Evolutionary conservation across 176 grass and related monocot genomes (phyloP).

Genomic region (Canna indica): DNA sequence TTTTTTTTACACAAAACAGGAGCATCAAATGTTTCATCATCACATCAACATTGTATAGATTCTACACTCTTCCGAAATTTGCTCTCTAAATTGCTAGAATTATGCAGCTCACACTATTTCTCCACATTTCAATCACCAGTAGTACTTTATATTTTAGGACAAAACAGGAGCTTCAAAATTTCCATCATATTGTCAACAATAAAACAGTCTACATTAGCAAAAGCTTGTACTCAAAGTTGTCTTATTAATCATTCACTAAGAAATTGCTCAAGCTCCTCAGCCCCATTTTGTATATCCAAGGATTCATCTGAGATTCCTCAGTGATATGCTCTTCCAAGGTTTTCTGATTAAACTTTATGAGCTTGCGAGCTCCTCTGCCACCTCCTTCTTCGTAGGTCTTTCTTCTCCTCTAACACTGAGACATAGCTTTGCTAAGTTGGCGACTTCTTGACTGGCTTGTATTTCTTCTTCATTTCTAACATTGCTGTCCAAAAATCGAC

Average conservation of each 20-base stretch:
- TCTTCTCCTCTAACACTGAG: conserved; percentile 4
- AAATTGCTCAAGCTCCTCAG: not conserved
- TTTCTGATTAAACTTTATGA: not conserved
- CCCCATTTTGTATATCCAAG: not conserved
- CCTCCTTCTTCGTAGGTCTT: conserved; percentile 2
- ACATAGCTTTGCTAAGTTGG: not conserved
- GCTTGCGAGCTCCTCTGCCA: not conserved
- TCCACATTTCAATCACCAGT: too few relatives aligned
- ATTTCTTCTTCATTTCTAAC: not conserved
- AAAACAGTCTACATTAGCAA: not conserved
- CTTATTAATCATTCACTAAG: not conserved
- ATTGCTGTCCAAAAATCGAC: not conserved
- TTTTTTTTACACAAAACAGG: too few relatives aligned
- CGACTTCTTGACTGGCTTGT: not conserved
- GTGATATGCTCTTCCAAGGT: not conserved
- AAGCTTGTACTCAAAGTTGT: not conserved
- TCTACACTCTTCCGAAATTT: too few relatives aligned
- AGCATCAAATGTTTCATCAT: too few relatives aligned
- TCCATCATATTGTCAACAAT: too few relatives aligned
- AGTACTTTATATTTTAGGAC: too few relatives aligned
- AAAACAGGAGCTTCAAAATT: not conserved
- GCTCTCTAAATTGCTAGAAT: too few relatives aligned
- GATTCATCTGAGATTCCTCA: not conserved
- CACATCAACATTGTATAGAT: too few relatives aligned
- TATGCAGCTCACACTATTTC: too few relatives aligned